Conservation (phyloP, 176 grass and related monocot species). For the Lolium perenne region DNA sequence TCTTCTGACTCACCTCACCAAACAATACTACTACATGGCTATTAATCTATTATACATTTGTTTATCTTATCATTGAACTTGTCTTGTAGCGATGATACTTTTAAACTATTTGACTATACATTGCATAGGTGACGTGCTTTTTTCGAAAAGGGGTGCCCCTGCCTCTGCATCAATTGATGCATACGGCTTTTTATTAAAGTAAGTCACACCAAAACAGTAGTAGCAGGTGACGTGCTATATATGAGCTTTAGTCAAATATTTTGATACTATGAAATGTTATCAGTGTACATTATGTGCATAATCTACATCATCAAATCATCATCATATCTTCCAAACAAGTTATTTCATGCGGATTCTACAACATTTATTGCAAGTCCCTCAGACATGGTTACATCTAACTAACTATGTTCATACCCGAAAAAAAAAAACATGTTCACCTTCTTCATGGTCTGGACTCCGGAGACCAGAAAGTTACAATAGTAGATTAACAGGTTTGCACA, state of each 20-base stretch:
- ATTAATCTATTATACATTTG: slow-evolving; percentile 4
- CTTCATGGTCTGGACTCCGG: too few relatives aligned
- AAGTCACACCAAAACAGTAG: too few relatives aligned
- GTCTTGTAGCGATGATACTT: background rate
- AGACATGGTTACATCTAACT: background rate
- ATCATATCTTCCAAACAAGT: background rate
- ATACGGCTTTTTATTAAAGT: too few relatives aligned
- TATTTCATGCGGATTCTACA: background rate
- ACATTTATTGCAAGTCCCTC: background rate
- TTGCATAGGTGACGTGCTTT: too few relatives aligned
- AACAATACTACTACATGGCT: background rate
- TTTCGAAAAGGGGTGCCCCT: too few relatives aligned
- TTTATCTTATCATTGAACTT: background rate
- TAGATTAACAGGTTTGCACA: background rate
- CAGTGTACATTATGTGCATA: slow-evolving; percentile 10
- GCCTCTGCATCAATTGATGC: too few relatives aligned
- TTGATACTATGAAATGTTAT: slow-evolving; percentile 23
- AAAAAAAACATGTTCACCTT: too few relatives aligned
- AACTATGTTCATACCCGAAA: background rate
- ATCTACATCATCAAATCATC: background rate
- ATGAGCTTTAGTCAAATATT: slow-evolving; percentile 26
- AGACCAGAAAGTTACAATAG: background rate
- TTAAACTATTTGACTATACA: slow-evolving; percentile 46
- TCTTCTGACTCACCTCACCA: slow-evolving; percentile 9
- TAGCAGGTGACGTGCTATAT: background rate